Evolutionary conservation across 2,329 filamentous ascomycete species (phyloP), one percentile per base, ranked within the genome.

Genomic region (Chaetomium olivaceum): DNA sequence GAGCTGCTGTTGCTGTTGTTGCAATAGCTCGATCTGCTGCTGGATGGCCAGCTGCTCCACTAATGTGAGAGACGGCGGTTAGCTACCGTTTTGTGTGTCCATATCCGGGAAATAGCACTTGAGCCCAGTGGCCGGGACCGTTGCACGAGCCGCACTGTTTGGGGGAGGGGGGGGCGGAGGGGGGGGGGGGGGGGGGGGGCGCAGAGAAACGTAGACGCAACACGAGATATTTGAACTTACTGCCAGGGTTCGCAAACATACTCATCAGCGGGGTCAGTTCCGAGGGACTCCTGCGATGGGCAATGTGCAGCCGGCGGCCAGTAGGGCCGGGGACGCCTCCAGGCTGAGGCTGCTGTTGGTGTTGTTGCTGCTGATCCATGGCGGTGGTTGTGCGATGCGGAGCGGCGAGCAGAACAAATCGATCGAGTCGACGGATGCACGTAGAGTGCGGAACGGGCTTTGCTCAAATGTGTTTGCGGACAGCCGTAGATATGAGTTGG

Each of bases 11-110:
- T 98, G 95, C 79, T 98, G 95, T 78, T 97, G 93, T 82, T 98
- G 94, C 75, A 98, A 85, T 76, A 96, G 86, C 81, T 98, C 94
- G 76, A 98, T 97, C 81, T 98, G 94, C 83, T 97, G 94, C 82
- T 97, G 93, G 77, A 98, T 93, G 76, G 92, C 92, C 77, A 97
- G 87, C 86, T 97, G 93, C 83, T 97, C 94, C 91, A 97, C 93
- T 96, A 74, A 58, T 68, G 62, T 66, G 66, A 62, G 54, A 57
- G 67, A 27, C 50, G 29, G 62, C 50, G 61, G 69, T 77, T 68
- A 76, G 73, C 67, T 65, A 57, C 29, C 46, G 60, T 51, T 6
- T 31, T 54, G 54, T 12, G 59, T 46, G 55, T 56, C 50, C 19
- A 46, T 36, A 36, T n/a, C 19, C 14, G 29, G 39, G 6, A 21